A percentile compares a stretch with the other conserved stretches of the same genome.
phyloP scores from a whole-genome alignment of 208 protist species.

The Novymonas esmeraldas region DNA sequence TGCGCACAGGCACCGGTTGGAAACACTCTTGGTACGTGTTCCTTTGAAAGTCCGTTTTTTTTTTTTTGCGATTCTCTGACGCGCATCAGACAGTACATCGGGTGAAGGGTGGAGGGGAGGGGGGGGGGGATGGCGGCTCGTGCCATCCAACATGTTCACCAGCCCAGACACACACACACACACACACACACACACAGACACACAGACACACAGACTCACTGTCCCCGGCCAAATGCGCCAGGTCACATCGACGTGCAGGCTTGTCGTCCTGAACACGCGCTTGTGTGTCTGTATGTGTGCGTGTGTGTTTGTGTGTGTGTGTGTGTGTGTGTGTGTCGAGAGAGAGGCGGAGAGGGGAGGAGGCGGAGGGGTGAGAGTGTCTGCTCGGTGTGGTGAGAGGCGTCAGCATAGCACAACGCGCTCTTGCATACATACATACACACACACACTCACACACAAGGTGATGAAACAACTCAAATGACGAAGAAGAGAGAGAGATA shows the following conservation, averaged over 20 bases:
- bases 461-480: no score
- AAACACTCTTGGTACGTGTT: neutral
- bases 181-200: conserved; percentile 5
- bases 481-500: no score
- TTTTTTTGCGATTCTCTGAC: conserved; percentile 7
- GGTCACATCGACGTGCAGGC: no score
- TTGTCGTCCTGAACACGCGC: no score
- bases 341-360: neutral
- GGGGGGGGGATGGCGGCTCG: no score
- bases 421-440: neutral
- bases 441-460: neutral
- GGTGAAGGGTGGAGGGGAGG: no score
- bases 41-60: conserved; percentile 1
- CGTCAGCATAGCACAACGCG: neutral
- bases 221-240: no score
- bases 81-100: no score
- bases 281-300: neutral
- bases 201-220: neutral
- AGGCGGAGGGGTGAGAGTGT: no score
- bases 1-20: neutral
- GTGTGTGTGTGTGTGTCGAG: neutral
- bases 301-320: neutral
- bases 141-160: no score
- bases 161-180: neutral
- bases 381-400: neutral